These are phyloP conservation scores for Didymella sp. DNA, from an alignment of 2,329 filamentous ascomycete genomes.

Conservation along the genomic window DNA sequence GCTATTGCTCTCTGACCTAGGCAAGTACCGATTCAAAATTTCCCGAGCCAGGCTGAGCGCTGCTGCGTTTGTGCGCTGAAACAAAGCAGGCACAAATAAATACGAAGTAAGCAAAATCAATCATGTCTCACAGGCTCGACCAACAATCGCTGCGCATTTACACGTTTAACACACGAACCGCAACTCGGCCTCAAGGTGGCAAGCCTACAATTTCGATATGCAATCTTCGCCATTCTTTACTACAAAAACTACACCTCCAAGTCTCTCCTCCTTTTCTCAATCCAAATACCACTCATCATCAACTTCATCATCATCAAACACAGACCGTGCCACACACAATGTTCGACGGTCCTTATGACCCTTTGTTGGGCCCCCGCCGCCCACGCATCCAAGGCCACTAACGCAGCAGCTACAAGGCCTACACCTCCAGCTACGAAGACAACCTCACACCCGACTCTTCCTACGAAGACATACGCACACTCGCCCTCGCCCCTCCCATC, in stretches of 20 bases:
- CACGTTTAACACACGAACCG: not conserved
- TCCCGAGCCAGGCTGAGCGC: not conserved
- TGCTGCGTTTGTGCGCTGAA: not conserved
- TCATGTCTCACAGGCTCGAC: not conserved
- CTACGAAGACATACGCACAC: not conserved
- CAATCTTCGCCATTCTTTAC: not conserved
- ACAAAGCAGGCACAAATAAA: not conserved
- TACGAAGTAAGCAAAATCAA: not conserved
- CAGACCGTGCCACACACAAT: not conserved
- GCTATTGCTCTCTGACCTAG: not conserved
- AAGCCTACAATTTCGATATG: not conserved
- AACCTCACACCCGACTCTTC: not conserved
- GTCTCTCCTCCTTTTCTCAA: not conserved
- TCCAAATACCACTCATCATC: not conserved
- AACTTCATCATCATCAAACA: too few relatives aligned
- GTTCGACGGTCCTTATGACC: not conserved
- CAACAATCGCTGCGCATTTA: not conserved
- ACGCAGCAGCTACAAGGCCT: not conserved
- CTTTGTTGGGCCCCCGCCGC: not conserved
- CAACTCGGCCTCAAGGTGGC: not conserved
- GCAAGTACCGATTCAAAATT: not conserved
- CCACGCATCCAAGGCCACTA: not conserved
- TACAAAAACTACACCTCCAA: not conserved
- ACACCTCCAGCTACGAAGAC: not conserved
- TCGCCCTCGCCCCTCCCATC: not conserved